Percentiles rank a stretch among this genome's conserved stretches.
phyloP scores from a whole-genome alignment of 2,329 filamentous ascomycete genomes.

The Zymoseptoria crescenta region DNA sequence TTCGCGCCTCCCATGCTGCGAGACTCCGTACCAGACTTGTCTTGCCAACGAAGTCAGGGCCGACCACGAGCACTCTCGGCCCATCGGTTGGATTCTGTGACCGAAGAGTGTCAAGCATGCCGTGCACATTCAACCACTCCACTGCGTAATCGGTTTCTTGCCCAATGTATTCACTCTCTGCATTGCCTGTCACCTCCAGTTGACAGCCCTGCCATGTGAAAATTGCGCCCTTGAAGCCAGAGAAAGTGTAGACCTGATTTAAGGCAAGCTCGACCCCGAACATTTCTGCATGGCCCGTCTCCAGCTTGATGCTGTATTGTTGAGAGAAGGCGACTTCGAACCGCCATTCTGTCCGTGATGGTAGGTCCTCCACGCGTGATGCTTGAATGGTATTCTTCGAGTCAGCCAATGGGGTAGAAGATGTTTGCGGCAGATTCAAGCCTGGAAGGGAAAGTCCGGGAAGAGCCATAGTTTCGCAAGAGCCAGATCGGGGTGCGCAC shows the following conservation, averaged over 20 bases:
- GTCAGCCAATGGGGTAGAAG: conserved; percentile 22
- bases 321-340: conserved; percentile 32
- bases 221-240: conserved; percentile 75
- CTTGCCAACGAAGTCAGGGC: conserved; percentile 71
- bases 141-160: conserved; percentile 72
- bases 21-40: conserved; percentile 42
- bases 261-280: conserved; percentile 89
- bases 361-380: conserved; percentile 35
- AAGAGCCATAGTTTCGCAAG: conserved; percentile 28
- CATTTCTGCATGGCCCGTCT: conserved; percentile 79
- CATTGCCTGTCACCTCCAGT: conserved; percentile 68
- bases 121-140: conserved; percentile 77
- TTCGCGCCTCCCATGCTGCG: conserved; percentile 75
- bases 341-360: conserved; percentile 39
- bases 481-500: neutral
- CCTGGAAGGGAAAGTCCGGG: conserved; percentile 41
- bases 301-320: conserved; percentile 48
- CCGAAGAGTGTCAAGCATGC: conserved; percentile 69
- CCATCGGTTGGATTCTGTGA: conserved; percentile 36
- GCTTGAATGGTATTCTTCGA: conserved; percentile 9
- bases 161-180: conserved; percentile 59
- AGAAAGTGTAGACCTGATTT: conserved; percentile 72
- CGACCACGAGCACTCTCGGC: conserved; percentile 77
- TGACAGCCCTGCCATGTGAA: conserved; percentile 88
- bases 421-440: conserved; percentile 17